A percentile compares a stretch with the other conserved stretches of the same genome.
These are phyloP conservation scores for Magnusiomyces ingens DNA, from an alignment of 1,139 yeast species.

Conservation along the genomic window DNA sequence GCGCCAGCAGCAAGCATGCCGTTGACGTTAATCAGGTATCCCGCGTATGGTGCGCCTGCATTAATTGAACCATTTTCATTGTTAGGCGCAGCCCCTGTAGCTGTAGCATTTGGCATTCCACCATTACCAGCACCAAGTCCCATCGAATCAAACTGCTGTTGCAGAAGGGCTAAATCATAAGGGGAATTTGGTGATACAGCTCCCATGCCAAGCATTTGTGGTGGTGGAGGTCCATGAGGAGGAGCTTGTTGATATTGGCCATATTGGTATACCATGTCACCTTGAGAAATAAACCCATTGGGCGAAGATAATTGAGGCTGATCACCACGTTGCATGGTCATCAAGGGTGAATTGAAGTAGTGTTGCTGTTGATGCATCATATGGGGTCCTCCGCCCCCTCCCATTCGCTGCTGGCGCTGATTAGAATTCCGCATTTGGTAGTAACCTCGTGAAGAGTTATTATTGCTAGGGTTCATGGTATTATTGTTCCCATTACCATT, in stretches of 20 bases:
- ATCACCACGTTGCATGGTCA: background rate
- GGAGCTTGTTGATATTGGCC: background rate
- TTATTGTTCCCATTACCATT: conserved; percentile 4
- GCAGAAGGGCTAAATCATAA: conserved; percentile 7
- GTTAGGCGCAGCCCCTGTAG: background rate
- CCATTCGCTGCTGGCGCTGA: background rate
- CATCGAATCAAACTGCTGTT: conserved; percentile 13
- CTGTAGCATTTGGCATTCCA: background rate
- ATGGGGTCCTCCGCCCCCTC: background rate
- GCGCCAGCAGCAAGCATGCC: background rate
- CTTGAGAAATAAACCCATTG: background rate
- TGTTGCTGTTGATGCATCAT: conserved; percentile 4
- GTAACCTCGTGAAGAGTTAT: background rate
- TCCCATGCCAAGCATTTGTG: background rate
- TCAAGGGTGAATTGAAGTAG: background rate
- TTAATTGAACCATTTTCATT: background rate
- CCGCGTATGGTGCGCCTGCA: background rate
- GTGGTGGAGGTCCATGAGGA: background rate
- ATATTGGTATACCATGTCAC: background rate
- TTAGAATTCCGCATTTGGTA: conserved; percentile 2
- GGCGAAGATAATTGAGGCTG: background rate
- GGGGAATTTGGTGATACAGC: background rate
- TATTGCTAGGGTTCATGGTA: background rate
- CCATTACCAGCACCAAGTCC: background rate
- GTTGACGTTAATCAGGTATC: background rate